phyloP scores from a whole-genome alignment of 768 basidiomycete genomes.

The Boletus sensibilis region DNA sequence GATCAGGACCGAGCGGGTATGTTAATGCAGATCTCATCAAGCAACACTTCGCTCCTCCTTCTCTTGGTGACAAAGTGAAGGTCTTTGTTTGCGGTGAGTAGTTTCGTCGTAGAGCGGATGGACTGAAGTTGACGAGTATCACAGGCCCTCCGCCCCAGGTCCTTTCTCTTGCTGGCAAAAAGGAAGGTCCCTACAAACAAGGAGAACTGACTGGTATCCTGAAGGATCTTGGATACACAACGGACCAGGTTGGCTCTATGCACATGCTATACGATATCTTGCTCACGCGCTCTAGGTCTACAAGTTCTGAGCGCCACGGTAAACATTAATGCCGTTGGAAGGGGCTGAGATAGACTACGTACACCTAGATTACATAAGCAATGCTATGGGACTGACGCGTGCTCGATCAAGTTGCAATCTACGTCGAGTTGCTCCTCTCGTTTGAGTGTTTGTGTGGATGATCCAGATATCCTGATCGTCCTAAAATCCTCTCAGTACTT shows the following conservation, averaged over 20 bases:
- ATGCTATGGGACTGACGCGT: constrained; percentile 23
- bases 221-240: constrained; percentile 81
- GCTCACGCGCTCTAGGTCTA: constrained; percentile 33
- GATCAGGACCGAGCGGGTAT: constrained; percentile 66
- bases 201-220: constrained; percentile 80
- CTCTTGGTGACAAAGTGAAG: constrained; percentile 76
- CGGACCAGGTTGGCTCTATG: constrained; percentile 66
- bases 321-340: neutral
- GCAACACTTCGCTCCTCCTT: constrained; percentile 64
- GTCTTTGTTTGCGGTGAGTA: constrained; percentile 82
- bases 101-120: neutral
- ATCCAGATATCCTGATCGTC: constrained; percentile 20
- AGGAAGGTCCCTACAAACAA: constrained; percentile 78
- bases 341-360: constrained; percentile 5
- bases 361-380: constrained; percentile 31
- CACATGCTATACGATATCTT: neutral
- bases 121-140: neutral
- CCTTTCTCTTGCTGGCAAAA: constrained; percentile 84
- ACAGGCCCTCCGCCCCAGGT: constrained; percentile 83
- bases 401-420: constrained; percentile 25
- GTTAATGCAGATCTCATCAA: constrained; percentile 71
- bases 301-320: constrained; percentile 36
- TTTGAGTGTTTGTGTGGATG: constrained; percentile 7
- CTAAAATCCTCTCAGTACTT: neutral
- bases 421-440: constrained; percentile 4